Evolutionary conservation across 2,329 filamentous ascomycete species (phyloP), one percentile per base, ranked within the genome.

Genomic region (Fusarium pseudocircinatum): DNA sequence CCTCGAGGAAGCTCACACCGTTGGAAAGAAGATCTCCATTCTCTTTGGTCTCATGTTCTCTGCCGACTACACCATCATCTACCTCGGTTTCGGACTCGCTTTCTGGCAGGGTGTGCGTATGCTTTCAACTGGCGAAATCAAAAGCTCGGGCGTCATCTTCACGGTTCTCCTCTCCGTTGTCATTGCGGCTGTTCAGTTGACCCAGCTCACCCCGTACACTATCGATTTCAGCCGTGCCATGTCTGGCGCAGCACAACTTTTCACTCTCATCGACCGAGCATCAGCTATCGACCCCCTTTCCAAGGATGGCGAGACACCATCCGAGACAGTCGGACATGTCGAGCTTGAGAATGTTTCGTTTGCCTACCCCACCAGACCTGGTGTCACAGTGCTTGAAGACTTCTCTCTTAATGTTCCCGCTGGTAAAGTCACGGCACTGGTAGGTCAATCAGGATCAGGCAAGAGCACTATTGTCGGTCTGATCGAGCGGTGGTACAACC

Each of bases 91-190:
- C 50, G 83, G 80, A 4, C 78, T 86, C 11, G 82, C 83, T 13
- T 86, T 86, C 59, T 86, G 84, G 84, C 84, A 85, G 63, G 84
- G 84, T 14, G 75, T 85, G 40, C 77, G 75, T 34, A 81, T 85
- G 78, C 76, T 81, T 22, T 74, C 78, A 15, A 75, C 74, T 3
- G 83, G 83, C 18, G 81, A 84, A 60, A 82, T 86, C 32, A 43
- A 70, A 2, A 74, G 80, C 13, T 76, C 81, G 11, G 84, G 84
- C 16, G 77, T 79, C 16, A 82, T 85, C 34, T 83, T 85, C 39
- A 84, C 79, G 80, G 83, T 84, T 18, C 66, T 84, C 4, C 68
- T 84, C 22, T 83, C 82, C 4, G 81, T 84, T 20, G 78, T 83
- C 24, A 81, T 84, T 54, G 83, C 80, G 13, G 77, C 83, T 32